Conservation (phyloP, 2,329 filamentous ascomycete genomes). For the Fusarium avenaceum region DNA sequence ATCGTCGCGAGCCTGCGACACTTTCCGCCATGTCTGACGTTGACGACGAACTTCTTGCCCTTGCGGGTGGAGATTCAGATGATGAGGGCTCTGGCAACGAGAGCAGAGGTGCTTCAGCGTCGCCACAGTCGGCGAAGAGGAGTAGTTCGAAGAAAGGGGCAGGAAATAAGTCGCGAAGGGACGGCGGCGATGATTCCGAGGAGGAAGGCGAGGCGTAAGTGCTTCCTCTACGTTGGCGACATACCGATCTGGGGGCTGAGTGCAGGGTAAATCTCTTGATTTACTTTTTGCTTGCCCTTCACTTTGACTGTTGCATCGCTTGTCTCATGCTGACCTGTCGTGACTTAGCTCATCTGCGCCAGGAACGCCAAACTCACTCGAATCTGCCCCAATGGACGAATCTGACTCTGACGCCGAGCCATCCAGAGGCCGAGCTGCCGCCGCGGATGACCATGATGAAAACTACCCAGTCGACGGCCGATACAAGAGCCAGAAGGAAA, state of each 20-base stretch:
- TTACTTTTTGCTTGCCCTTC: background rate
- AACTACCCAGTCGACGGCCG: constrained; percentile 91
- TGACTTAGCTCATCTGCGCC: constrained; percentile 75
- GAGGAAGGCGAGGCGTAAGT: constrained; percentile 72
- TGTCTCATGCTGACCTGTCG: constrained; percentile 27
- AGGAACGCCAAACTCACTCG: constrained; percentile 78
- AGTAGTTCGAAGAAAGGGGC: constrained; percentile 50
- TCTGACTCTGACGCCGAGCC: constrained; percentile 75
- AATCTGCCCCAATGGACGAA: constrained; percentile 91
- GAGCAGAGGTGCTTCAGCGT: constrained; percentile 68
- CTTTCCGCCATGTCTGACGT: constrained; percentile 80
- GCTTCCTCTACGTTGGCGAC: constrained; percentile 9
- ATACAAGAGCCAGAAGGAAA: constrained; percentile 80
- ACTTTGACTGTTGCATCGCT: background rate
- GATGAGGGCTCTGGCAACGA: constrained; percentile 68
- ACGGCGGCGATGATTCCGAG: constrained; percentile 62
- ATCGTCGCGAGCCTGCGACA: constrained; percentile 9
- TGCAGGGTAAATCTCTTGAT: background rate
- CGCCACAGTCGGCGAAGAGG: constrained; percentile 58
- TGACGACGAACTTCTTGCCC: constrained; percentile 92
- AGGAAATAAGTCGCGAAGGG: constrained; percentile 64
- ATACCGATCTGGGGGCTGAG: background rate
- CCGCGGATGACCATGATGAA: constrained; percentile 70
- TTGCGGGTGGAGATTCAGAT: constrained; percentile 83
- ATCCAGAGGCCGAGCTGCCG: constrained; percentile 59